Base-by-base conservation (phyloP, 2,329 filamentous ascomycete genomes). In the Aspergillus sp. region DNA sequence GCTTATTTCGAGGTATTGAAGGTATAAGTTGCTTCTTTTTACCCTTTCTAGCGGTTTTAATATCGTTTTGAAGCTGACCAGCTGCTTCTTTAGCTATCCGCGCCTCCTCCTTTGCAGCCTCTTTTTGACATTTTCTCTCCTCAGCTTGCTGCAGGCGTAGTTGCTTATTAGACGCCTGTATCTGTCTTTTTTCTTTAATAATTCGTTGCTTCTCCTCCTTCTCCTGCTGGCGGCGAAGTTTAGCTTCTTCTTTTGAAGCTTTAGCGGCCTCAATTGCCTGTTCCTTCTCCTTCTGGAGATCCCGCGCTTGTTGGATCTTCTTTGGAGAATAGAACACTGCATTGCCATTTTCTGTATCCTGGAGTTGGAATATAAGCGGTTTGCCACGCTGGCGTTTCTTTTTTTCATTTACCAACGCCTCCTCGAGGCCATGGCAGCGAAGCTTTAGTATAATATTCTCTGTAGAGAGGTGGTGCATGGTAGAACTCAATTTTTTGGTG, bases 41-140 rank as follows among this genome's bases (percentile, higher is more conserved):
- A 19, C 19, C 22, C 22, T 5, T 45, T 11, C 24, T 51, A 20
- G 24, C 39, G 9, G 19, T 27, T 9, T 20, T 40, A 19, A 47
- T 15, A 22, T 52, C 40, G 41, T 52, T 48, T 57, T 57, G 48
- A 47, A 52, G 54, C 47, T 57, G 54, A 30, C 24, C 2, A 47
- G 22, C 22, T 3, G 48, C 48, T 12, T 47, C 27, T n/a, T 57
- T 52, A 33, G 48, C 48, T 9, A 52, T 19, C 3, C 12, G 11
- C 8, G n/a, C 19, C 48, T 42, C 48, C 17, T 51, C 11, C 34
- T 49, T 47, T 42, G 22, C 17, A 7, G 41, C 40, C n/a, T 53
- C 64, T 67, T 86, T 83, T 34, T 58, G 24, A 7, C 33, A 27
- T 20, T 57, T 65, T 66, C 86, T 83, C 27, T 58, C 24, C 59